Evolutionary conservation across 1,284 basidiomycete genomes (phyloP).

Genomic region (Neolentinus lepideus): DNA sequence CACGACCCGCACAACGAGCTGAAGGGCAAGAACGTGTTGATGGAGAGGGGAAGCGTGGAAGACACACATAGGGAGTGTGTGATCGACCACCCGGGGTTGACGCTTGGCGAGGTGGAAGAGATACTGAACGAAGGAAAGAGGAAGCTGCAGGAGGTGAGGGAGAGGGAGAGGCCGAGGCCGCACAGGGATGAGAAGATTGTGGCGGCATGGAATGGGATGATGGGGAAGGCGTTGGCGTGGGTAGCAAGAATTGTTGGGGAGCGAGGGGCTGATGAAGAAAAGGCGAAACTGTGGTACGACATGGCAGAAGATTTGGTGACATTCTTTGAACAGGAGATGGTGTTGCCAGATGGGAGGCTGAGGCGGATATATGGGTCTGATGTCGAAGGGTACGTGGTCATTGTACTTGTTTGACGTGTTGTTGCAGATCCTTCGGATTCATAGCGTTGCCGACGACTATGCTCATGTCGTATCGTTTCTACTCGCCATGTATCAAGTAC

Average conservation of each 20-base stretch:
- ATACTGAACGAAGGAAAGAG: conserved; percentile 15
- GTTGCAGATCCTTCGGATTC: neutral
- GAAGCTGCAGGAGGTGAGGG: conserved; percentile 24
- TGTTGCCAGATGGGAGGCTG: neutral
- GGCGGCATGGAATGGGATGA: conserved; percentile 38
- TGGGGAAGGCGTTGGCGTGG: conserved; percentile 22
- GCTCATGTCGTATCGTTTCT: conserved; percentile 3
- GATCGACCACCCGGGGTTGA: neutral
- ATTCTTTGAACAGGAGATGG: neutral
- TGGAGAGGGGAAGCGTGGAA: conserved; percentile 7
- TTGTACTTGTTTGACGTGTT: neutral
- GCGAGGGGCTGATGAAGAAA: neutral
- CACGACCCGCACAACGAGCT: conserved; percentile 36
- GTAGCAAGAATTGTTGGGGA: neutral
- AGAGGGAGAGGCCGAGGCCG: conserved; percentile 30
- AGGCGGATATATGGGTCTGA: neutral
- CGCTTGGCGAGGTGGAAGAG: conserved; percentile 16
- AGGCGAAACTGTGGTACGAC: neutral
- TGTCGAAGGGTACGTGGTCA: neutral
- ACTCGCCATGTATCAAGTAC: conserved; percentile 31
- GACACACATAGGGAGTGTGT: neutral
- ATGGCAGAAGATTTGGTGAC: neutral
- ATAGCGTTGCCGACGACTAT: conserved; percentile 1
- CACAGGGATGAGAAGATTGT: conserved; percentile 39
- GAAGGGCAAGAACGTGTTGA: conserved; percentile 16